Evolutionary conservation across 2,329 filamentous ascomycete genomes (phyloP), one percentile per base, ranked within the genome.

Genomic region (Alternaria panax): DNA sequence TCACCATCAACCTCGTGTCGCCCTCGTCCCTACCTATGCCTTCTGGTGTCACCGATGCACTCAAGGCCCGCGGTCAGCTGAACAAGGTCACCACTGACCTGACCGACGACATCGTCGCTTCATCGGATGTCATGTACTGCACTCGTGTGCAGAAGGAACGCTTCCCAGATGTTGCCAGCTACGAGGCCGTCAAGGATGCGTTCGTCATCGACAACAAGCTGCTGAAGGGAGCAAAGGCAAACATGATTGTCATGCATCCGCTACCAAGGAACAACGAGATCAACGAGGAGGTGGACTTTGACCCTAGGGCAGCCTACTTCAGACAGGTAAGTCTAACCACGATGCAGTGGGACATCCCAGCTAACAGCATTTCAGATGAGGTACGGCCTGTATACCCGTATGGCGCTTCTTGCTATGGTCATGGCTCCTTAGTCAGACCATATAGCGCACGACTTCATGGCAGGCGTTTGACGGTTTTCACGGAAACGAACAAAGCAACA

Each of bases 61-160:
- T 98, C 43, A 82, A 88, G 59, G 79, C 83, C 22, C 91, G 92
- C 5, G 92, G 91, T 16, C 92, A 96, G 81, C 85, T 97, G 14
- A 82, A 91, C 42, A 81, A 83, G 68, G 92, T 96, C 79, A 90
- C 89, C 7, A 88, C 90, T 73, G 86, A 88, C 67, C 85, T 99
- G 60, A 97, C 92, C 0, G 88, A 92, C 0, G 93, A 97, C 78
- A 93, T 98, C 50, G 82, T 99, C 57, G 90, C 90, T 18, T 86
- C 87, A 67, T 94, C 90, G 59, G 95, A 99, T 71, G 94, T 99
- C 5, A 85, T 99, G 45, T 99, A 99, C 85, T 97, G 93, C 83
- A 99, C 95, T 1, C 89, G 95, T 16, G 91, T 99, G 68, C 95
- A 99, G 81, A 95, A 95, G 81, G 95, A 99, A 84, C 88, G 95